Percentiles rank a stretch among this genome's conserved stretches.
phyloP scores from a whole-genome alignment of 768 basidiomycete species.

The Tubosaeta sp. region DNA sequence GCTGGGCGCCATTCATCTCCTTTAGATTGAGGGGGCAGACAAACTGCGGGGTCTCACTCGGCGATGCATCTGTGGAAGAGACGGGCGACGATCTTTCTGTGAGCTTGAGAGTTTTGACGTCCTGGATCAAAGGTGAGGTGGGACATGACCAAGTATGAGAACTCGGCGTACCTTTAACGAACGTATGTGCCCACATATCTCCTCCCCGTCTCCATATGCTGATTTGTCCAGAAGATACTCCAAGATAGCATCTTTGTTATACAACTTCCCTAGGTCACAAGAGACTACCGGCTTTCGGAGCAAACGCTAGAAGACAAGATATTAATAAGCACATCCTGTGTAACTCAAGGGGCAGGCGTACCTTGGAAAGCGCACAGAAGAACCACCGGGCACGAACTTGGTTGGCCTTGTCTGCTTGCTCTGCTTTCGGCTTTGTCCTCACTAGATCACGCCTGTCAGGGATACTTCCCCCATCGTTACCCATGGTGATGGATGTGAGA shows the following conservation, averaged over 20 bases:
- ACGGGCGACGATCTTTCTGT: slow-evolving; percentile 62
- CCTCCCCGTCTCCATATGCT: slow-evolving; percentile 85
- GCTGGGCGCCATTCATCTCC: slow-evolving; percentile 90
- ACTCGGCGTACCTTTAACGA: slow-evolving; percentile 70
- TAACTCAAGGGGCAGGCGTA: slow-evolving; percentile 25
- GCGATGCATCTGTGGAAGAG: slow-evolving; percentile 30
- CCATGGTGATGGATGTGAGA: slow-evolving; percentile 45
- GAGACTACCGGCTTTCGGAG: slow-evolving; percentile 88
- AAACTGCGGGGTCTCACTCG: slow-evolving; percentile 58
- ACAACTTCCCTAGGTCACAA: slow-evolving; percentile 88
- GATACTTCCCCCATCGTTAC: slow-evolving; percentile 87
- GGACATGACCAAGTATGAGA: not conserved
- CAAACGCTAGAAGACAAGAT: slow-evolving; percentile 50
- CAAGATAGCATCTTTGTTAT: slow-evolving; percentile 93
- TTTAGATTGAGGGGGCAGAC: slow-evolving; percentile 89
- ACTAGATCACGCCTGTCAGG: slow-evolving; percentile 81
- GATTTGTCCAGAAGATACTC: slow-evolving; percentile 83
- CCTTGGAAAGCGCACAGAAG: slow-evolving; percentile 95
- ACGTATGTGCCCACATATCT: slow-evolving; percentile 89
- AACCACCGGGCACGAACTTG: slow-evolving; percentile 86
- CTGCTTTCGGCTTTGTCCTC: slow-evolving; percentile 69
- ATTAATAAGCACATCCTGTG: not conserved
- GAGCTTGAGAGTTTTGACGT: slow-evolving; percentile 79
- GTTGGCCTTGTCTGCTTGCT: slow-evolving; percentile 88
- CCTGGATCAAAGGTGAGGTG: slow-evolving; percentile 42